Evolutionary conservation across 768 basidiomycete species (phyloP), one percentile per base, ranked within the genome.

Genomic region (Tylopilus vinaceipallidus): DNA sequence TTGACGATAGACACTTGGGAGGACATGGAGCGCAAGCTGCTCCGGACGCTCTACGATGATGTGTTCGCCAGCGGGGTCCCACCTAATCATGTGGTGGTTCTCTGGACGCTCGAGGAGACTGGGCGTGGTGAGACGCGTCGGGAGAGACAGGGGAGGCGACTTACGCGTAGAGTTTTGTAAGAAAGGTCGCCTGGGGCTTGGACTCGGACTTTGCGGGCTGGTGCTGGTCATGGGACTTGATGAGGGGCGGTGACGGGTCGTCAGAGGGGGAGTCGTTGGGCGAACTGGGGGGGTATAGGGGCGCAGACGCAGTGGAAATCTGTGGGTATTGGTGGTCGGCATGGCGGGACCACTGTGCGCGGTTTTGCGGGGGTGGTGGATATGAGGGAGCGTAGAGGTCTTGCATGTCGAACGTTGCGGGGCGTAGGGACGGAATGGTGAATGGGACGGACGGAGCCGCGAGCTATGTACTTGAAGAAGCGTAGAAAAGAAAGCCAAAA

Each of bases 11-110:
- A 97, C 87, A 62, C 86, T 86, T 43, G 94, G 93, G 55, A 97
- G 83, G 67, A 97, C 89, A 69, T 95, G 92, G 48, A 93, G 81
- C 3, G 93, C 93, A 50, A 97, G 85, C 68, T 95, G 92, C 66
- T 92, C 91, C 55, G 93, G 94, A 27, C 88, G 77, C 64, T 95
- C 93, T 47, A 97, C 93, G 71, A 97, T 92, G 77, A 97, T 95
- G 64, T 93, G 88, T 66, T 93, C 89, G 54, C 93, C 94, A 19
- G 86, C 84, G 14, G 88, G 86, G 65, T 94, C 92, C 93, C 93
- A 97, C 45, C 93, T 87, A 67, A 97, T 95, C 88, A 95, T 95
- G 68, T 93, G 89, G 60, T 94, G 89, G 71, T 95, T 94, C 71
- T 95, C 92, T 49, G 88, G 82, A 41, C 91, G 85, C 68, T 93